Evolutionary conservation across 176 grass and related monocot species (phyloP), one percentile per base, ranked within the genome.

Genomic region (Eragrostis nindensis): DNA sequence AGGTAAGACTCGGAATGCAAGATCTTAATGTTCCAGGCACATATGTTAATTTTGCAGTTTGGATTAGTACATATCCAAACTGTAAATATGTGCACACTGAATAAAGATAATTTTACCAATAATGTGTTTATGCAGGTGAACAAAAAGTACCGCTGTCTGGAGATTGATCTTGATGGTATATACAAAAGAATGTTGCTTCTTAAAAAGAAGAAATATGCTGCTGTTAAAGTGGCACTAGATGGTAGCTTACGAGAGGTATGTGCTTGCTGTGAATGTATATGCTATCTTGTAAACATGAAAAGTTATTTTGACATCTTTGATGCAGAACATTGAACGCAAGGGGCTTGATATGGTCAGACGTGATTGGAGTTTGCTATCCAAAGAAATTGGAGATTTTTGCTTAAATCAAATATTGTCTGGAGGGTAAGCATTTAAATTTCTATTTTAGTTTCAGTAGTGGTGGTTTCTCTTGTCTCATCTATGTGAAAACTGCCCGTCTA

Each of bases 191-290:
- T 99, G 86, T 71, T 99, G 56, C 96, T 99, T 90, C 90, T 99
- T 57, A 99, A 99, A 90, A 99, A 99, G 86, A 99, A 99, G 56
- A 99, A 99, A 85, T 99, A 99, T 88, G 96, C 96, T 54, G 96
- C 90, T 26, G 73, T 95, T 78, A 99, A 99, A 86, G 80, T 99
- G 80, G 25, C 84, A 69, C 66, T 84, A 43, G 83, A 90, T 90
- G 85, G 87, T 65, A 81, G 65, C 27, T 76, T 78, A 75, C 62
- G 78, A 73, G 91, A 94, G 87, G 92, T 94, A 36, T 36, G 55
- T 76, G 47, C 22, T 84, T 72, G 71, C 62, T 83, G 49, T 18
- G 16, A 60, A 77, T 73, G 71, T 81, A 26, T 66, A 69, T 39
- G 21, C 21, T 18, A 70, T 71, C 36, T 50, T 66, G 25, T 68